phyloP scores from a whole-genome alignment of 1,139 yeast genomes.

The Yamadazyma diospyri region DNA sequence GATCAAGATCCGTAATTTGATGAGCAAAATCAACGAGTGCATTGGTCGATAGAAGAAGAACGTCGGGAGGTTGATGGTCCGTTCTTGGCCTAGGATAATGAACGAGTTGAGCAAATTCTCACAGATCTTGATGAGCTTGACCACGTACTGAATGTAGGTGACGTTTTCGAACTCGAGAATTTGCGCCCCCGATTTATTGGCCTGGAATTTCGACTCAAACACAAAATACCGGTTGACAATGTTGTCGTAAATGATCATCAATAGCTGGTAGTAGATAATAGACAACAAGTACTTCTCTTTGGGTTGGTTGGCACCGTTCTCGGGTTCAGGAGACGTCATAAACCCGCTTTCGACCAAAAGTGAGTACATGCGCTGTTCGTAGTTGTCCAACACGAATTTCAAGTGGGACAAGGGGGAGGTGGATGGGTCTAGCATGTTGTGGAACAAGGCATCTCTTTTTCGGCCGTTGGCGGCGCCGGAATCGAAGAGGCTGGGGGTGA shows the following conservation, averaged over 20 bases:
- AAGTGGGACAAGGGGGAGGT: constrained; percentile 14
- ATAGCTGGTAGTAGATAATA: constrained; percentile 43
- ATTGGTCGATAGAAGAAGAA: constrained; percentile 54
- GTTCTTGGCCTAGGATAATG: constrained; percentile 31
- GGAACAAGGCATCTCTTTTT: constrained; percentile 14
- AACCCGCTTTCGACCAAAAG: constrained; percentile 29
- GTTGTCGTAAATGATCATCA: constrained; percentile 49
- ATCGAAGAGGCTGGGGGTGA: constrained; percentile 15
- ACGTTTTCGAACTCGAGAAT: constrained; percentile 12
- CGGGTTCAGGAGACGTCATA: constrained; percentile 15
- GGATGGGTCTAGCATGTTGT: constrained; percentile 16
- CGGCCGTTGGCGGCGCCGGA: constrained; percentile 2
- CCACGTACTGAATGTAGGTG: constrained; percentile 31
- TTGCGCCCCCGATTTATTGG: constrained; percentile 1
- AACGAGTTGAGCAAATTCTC: constrained; percentile 45
- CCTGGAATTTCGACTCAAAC: constrained; percentile 11
- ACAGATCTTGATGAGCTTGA: constrained; percentile 39
- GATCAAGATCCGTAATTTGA: constrained; percentile 42
- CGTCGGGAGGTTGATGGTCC: constrained; percentile 45
- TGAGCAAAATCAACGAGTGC: constrained; percentile 49
- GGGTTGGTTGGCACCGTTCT: constrained; percentile 14
- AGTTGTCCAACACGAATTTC: constrained; percentile 17
- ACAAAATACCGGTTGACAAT: constrained; percentile 20
- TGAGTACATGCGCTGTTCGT: constrained; percentile 21
- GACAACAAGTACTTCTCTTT: constrained; percentile 31